Conservation (phyloP, 345 rosid species). For the Viola odorata region DNA sequence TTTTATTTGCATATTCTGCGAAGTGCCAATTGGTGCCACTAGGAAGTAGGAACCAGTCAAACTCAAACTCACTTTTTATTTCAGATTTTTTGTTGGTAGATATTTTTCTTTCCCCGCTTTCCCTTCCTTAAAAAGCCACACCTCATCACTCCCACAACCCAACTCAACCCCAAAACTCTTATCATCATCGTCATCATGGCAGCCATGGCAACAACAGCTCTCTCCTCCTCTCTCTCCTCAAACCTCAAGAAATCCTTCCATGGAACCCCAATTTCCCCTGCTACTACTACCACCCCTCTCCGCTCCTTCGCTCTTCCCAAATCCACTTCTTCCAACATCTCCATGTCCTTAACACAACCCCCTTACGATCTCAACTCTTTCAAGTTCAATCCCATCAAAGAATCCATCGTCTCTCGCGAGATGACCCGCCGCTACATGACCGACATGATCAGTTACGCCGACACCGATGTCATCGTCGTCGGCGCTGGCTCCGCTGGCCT, state of each 20-base stretch:
- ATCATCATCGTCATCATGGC: background rate
- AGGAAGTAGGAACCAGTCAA: too few relatives aligned
- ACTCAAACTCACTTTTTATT: too few relatives aligned
- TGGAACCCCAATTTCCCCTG: background rate
- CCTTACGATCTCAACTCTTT: constrained; percentile 15
- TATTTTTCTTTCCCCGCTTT: background rate
- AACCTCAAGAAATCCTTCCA: background rate
- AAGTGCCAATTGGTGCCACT: too few relatives aligned
- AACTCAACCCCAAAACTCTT: background rate
- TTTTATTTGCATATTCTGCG: too few relatives aligned
- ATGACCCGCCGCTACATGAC: constrained; percentile 27
- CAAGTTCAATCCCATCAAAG: constrained; percentile 20
- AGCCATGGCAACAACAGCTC: constrained; percentile 3
- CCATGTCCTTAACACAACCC: constrained; percentile 3
- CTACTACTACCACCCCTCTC: constrained; percentile 6
- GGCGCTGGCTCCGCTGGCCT: constrained; percentile 26
- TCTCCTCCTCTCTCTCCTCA: constrained; percentile 3
- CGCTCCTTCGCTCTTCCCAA: background rate
- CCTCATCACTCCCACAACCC: background rate
- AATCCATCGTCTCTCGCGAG: constrained; percentile 21
- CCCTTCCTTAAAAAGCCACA: background rate
- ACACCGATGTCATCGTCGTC: constrained; percentile 21
- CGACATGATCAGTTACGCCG: constrained; percentile 23
- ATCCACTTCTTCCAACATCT: constrained; percentile 3
- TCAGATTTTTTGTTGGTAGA: too few relatives aligned